phyloP scores from a whole-genome alignment of 2,329 filamentous ascomycete genomes.

The Neonectria faginata region DNA sequence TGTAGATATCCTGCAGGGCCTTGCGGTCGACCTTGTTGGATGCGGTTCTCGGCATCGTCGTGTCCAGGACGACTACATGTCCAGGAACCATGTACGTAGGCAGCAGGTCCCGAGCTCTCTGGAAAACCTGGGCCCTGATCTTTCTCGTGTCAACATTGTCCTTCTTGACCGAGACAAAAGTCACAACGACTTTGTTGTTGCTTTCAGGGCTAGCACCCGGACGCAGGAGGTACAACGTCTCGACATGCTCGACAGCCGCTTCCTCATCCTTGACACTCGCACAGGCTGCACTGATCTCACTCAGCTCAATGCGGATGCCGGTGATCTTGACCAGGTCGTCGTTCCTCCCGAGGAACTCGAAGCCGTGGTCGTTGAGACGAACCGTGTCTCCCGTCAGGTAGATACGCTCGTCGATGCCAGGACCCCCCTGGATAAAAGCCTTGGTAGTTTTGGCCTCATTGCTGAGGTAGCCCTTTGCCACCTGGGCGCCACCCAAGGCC shows the following conservation, averaged over 20 bases:
- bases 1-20: conserved; percentile 42
- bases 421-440: conserved; percentile 32
- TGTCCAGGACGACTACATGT: conserved; percentile 46
- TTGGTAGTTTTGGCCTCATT: conserved; percentile 37
- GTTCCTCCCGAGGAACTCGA: conserved; percentile 40
- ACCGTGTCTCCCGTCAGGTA: conserved; percentile 53
- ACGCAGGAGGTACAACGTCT: conserved; percentile 49
- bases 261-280: conserved; percentile 46
- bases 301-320: conserved; percentile 43
- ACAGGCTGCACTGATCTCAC: conserved; percentile 43
- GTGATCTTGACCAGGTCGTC: conserved; percentile 43
- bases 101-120: conserved; percentile 24
- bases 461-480: conserved; percentile 32
- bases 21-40: conserved; percentile 53
- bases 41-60: conserved; percentile 48
- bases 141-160: conserved; percentile 7
- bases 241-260: conserved; percentile 50
- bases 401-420: conserved; percentile 34
- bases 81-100: conserved; percentile 50
- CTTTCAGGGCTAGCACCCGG: conserved; percentile 38
- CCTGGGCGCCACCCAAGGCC: conserved; percentile 70
- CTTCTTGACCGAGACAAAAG: conserved; percentile 34
- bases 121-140: conserved; percentile 16
- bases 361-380: conserved; percentile 37
- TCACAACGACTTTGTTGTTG: conserved; percentile 51